These are phyloP conservation scores for Mucor ambiguus DNA, from an alignment of 371 early-diverging fungal genomes.

Conservation along the genomic window DNA sequence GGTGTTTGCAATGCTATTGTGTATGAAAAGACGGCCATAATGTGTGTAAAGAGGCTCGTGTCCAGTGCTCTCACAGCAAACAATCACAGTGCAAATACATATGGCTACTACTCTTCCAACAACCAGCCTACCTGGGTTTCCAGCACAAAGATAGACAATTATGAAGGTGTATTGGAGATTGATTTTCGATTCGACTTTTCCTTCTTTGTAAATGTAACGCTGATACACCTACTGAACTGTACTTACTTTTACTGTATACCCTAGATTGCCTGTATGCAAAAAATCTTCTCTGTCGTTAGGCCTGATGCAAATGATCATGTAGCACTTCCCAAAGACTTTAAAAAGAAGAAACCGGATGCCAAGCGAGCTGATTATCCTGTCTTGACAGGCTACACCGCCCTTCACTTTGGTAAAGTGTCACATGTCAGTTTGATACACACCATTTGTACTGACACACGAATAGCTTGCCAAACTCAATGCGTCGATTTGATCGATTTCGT, in stretches of 20 bases:
- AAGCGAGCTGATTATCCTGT: constrained; percentile 36
- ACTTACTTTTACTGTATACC: no score
- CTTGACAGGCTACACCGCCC: constrained; percentile 45
- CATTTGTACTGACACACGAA: not conserved
- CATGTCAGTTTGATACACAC: not conserved
- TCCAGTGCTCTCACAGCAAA: not conserved
- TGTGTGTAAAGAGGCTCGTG: not conserved
- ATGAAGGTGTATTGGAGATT: not conserved
- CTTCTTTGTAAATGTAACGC: constrained; percentile 12
- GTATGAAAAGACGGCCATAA: not conserved
- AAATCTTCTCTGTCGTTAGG: not conserved
- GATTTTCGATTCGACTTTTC: constrained; percentile 11
- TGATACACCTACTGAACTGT: not conserved
- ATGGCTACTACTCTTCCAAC: not conserved
- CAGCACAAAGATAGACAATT: not conserved
- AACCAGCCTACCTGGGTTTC: not conserved
- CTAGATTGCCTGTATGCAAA: constrained; percentile 22
- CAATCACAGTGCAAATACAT: not conserved
- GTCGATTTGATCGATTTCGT: constrained; percentile 32
- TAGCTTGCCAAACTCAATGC: constrained; percentile 38
- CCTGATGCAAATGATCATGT: constrained; percentile 26
- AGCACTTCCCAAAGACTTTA: constrained; percentile 39
- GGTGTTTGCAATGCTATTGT: constrained; percentile 18
- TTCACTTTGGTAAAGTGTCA: constrained; percentile 48
- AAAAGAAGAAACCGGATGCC: constrained; percentile 33